Evolutionary conservation across 2,329 filamentous ascomycete species (phyloP), one percentile per base, ranked within the genome.

Genomic region (Pseudogymnoascus pannorum): DNA sequence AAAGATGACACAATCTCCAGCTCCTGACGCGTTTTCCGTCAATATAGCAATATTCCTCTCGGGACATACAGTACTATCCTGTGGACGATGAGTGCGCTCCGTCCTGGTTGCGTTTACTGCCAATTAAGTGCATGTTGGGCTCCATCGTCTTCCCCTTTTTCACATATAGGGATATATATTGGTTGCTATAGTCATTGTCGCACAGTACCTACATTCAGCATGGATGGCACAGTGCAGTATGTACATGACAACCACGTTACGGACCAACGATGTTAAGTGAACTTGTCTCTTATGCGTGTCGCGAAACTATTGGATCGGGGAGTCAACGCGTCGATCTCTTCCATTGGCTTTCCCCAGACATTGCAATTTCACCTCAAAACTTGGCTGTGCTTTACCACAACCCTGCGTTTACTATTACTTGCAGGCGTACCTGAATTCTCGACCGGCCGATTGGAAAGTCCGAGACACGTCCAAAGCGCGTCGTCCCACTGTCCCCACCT

Each of bases 311-410:
- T 48, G 42, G 42, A 48, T 48, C 22, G 22, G 42, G 42, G 42
- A 48, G 42, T 48, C 42, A 7, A 48, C 42, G 42, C 22, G 42
- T 48, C 42, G 42, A 48, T 48, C 42, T 26, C 42, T 48, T 48
- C 42, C 42, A 48, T 48, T 48, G 42, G 42, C 42, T 48, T 48
- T 48, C 42, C 42, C 42, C 42, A 48, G 42, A 48, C 42, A 48
- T 48, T 7, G 42, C 14, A 48, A 48, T 48, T 48, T 48, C 22
- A 48, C 42, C 22, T 48, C 42, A 48, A 48, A 48, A 26, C 42
- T 26, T 29, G 42, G 42, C 42, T 22, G 42, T 48, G 42, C 44
- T 51, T 51, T 51, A 29, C 24, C 44, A 16, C 44, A 51, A 51
- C 44, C 44, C 44, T 51, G 44, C 44, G 44, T 51, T 26, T 16